Conservation (phyloP, 2,329 filamentous ascomycete species). For the Xylariaceae sp. region DNA sequence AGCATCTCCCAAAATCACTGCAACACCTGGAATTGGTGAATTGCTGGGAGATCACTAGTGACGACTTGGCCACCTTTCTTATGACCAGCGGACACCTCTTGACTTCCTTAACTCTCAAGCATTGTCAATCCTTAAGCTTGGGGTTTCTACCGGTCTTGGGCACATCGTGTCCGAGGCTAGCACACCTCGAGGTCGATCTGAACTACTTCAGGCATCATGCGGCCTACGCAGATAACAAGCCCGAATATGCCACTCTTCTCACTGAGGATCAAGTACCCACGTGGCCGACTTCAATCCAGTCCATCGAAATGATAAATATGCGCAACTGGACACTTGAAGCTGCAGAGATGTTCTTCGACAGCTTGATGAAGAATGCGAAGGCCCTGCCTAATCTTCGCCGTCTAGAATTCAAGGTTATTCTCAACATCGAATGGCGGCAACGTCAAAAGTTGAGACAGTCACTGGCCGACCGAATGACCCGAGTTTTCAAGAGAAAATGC, state of each 20-base stretch:
- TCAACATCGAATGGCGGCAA: slow-evolving; percentile 77
- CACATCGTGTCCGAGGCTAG: slow-evolving; percentile 62
- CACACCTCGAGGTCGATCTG: slow-evolving; percentile 69
- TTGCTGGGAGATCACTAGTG: slow-evolving; percentile 68
- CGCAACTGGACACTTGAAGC: slow-evolving; percentile 66
- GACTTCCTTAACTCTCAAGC: slow-evolving; percentile 61
- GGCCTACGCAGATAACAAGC: slow-evolving; percentile 65
- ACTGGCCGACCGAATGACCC: slow-evolving; percentile 67
- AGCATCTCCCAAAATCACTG: slow-evolving; percentile 60
- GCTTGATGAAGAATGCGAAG: slow-evolving; percentile 66
- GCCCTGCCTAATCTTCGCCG: slow-evolving; percentile 61
- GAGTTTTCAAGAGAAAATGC: slow-evolving; percentile 47
- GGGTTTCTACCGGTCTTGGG: slow-evolving; percentile 66
- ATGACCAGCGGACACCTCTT: slow-evolving; percentile 62
- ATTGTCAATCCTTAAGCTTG: slow-evolving; percentile 74
- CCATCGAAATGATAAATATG: slow-evolving; percentile 70
- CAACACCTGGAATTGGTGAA: slow-evolving; percentile 68
- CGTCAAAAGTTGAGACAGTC: slow-evolving; percentile 71
- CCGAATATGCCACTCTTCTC: slow-evolving; percentile 68
- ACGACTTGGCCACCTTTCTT: slow-evolving; percentile 61
- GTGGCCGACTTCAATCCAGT: slow-evolving; percentile 70
- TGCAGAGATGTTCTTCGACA: slow-evolving; percentile 73
- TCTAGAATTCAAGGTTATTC: slow-evolving; percentile 68
- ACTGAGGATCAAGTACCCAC: slow-evolving; percentile 58
- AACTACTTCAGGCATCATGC: slow-evolving; percentile 68